These are phyloP conservation scores for Ogataea pini DNA, from an alignment of 805 yeast genomes.

Conservation along the genomic window DNA sequence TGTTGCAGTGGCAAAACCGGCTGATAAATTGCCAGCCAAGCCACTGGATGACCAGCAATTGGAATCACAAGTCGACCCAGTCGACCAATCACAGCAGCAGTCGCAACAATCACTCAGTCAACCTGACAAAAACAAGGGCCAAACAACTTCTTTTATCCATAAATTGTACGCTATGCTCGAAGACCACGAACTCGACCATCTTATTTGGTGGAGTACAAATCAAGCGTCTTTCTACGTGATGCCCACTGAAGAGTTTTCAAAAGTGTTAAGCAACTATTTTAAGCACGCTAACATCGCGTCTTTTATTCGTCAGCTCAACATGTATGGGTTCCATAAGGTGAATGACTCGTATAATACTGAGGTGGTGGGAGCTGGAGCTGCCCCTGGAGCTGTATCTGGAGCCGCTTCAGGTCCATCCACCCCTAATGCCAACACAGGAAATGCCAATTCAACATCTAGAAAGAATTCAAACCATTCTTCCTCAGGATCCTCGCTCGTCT, in stretches of 20 bases:
- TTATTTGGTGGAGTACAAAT: constrained; percentile 82
- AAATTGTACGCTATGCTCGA: constrained; percentile 90
- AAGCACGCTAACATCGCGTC: constrained; percentile 81
- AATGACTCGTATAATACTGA: constrained; percentile 44
- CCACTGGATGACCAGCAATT: constrained; percentile 3
- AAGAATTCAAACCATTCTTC: constrained; percentile 26
- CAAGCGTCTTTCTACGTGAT: constrained; percentile 70
- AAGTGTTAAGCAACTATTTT: constrained; percentile 65
- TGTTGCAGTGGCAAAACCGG: constrained; percentile 11
- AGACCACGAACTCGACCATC: constrained; percentile 65
- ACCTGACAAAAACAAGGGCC: constrained; percentile 19
- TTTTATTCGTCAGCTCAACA: constrained; percentile 75
- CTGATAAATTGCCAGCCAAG: constrained; percentile 1
- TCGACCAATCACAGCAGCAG: background rate
- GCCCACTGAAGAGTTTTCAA: constrained; percentile 86
- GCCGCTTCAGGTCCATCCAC: constrained; percentile 9
- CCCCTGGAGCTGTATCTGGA: constrained; percentile 1
- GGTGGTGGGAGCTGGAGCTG: constrained; percentile 8
- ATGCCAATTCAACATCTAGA: constrained; percentile 17
- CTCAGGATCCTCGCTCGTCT: constrained; percentile 32
- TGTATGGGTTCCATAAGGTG: constrained; percentile 83
- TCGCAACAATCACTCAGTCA: background rate
- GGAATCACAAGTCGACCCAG: constrained; percentile 4
- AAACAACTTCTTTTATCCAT: constrained; percentile 66
- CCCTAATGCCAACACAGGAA: background rate